These are phyloP conservation scores for Choanephora cucurbitarum DNA, from an alignment of 371 early-diverging fungal genomes.

Conservation along the genomic window DNA sequence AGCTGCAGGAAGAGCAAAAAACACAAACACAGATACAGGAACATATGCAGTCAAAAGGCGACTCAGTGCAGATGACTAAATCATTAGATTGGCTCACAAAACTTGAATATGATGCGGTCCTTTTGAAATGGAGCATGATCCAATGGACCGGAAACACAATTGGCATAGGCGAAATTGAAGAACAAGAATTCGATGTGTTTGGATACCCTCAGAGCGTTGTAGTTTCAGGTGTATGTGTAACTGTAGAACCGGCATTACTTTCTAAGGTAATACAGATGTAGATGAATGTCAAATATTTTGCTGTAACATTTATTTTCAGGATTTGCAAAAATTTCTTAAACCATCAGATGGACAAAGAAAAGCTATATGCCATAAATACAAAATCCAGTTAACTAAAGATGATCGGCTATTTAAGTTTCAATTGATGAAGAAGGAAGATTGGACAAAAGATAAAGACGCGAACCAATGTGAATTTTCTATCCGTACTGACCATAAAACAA, in stretches of 20 bases:
- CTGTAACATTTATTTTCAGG: slow-evolving; percentile 14
- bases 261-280: slow-evolving; percentile 28
- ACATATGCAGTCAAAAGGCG: too few species aligned
- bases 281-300: slow-evolving; percentile 18
- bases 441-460: slow-evolving; percentile 14
- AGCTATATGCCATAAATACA: slow-evolving; percentile 23
- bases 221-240: slow-evolving; percentile 29
- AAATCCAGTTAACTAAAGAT: slow-evolving; percentile 12
- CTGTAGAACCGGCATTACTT: slow-evolving; percentile 30
- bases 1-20: too few species aligned
- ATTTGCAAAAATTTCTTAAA: slow-evolving; percentile 20
- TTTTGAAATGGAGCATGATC: slow-evolving; percentile 24
- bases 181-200: slow-evolving; percentile 20
- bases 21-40: too few species aligned
- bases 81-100: slow-evolving; percentile 23
- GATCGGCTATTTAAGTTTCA: slow-evolving; percentile 13
- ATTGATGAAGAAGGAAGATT: slow-evolving; percentile 12
- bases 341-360: slow-evolving; percentile 2
- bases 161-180: slow-evolving; percentile 25
- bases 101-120: slow-evolving; percentile 12
- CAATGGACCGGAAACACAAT: slow-evolving; percentile 24
- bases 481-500: background rate
- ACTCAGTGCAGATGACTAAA: too few species aligned
- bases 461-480: slow-evolving; percentile 16
- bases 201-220: slow-evolving; percentile 22